Percentiles rank a stretch among this genome's conserved stretches.
phyloP scores from a whole-genome alignment of 192 early-diverging fungal species.

The Radiomyces spectabilis region DNA sequence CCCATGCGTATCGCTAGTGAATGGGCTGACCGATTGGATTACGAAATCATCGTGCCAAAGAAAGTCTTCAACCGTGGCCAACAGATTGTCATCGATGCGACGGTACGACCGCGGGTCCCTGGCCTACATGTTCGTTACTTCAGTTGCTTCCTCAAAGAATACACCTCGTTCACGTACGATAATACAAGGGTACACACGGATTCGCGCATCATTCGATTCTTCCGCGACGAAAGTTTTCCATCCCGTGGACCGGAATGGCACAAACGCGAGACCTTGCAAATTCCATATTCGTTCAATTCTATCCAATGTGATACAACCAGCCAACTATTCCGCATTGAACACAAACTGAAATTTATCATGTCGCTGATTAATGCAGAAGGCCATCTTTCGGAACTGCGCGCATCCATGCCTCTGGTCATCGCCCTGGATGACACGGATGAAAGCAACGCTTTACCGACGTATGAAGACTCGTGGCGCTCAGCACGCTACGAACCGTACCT shows the following conservation, averaged over 20 bases:
- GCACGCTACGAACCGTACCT: background rate
- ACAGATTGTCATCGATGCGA: constrained; percentile 37
- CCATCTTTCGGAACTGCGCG: constrained; percentile 5
- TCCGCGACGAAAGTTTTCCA: constrained; percentile 6
- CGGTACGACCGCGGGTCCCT: constrained; percentile 35
- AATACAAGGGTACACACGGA: constrained; percentile 21
- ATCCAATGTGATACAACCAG: constrained; percentile 25
- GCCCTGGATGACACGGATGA: background rate
- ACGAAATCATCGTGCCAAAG: constrained; percentile 41
- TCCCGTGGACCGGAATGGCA: constrained; percentile 11
- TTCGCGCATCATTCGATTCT: constrained; percentile 3
- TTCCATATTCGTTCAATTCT: constrained; percentile 8
- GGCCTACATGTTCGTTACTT: constrained; percentile 38
- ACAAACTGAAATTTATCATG: constrained; percentile 28
- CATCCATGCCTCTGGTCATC: background rate
- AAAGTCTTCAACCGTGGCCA: constrained; percentile 40
- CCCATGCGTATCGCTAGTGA: constrained; percentile 33
- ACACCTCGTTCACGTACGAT: constrained; percentile 31
- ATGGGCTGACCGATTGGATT: constrained; percentile 47
- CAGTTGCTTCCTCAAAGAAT: constrained; percentile 49
- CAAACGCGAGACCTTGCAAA: constrained; percentile 4
- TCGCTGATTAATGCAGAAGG: constrained; percentile 17
- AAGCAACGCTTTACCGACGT: background rate
- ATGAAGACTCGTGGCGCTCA: background rate
- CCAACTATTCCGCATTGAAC: constrained; percentile 20